These are phyloP conservation scores for Psilocybe cubensis DNA, from an alignment of 768 basidiomycete genomes.

Conservation along the genomic window DNA sequence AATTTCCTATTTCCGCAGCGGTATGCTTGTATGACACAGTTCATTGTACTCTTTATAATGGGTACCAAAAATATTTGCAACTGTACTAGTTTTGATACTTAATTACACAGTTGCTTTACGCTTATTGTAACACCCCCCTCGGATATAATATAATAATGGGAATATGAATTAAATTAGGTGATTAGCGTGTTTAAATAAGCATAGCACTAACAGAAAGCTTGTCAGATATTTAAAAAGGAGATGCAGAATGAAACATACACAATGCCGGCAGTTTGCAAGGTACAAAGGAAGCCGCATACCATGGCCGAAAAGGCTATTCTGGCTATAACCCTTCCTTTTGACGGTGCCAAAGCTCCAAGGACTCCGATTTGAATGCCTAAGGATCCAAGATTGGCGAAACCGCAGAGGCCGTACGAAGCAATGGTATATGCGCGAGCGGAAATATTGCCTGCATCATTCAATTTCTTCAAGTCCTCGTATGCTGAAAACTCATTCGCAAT, in stretches of 20 bases:
- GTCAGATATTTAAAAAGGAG: neutral
- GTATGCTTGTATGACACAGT: slow-evolving; percentile 23
- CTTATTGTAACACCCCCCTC: too few species aligned
- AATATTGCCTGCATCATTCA: slow-evolving; percentile 44
- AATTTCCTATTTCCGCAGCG: slow-evolving; percentile 10
- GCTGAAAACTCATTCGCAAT: slow-evolving; percentile 88
- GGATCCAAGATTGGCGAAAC: slow-evolving; percentile 86
- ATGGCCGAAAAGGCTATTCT: slow-evolving; percentile 37
- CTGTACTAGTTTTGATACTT: too few species aligned
- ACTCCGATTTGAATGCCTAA: slow-evolving; percentile 78
- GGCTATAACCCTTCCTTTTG: slow-evolving; percentile 71
- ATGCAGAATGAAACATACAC: slow-evolving; percentile 39
- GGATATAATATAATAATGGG: neutral
- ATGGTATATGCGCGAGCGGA: slow-evolving; percentile 79
- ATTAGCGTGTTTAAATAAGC: too few species aligned
- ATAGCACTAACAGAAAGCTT: slow-evolving; percentile 16
- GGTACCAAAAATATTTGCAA: too few species aligned
- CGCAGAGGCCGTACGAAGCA: slow-evolving; percentile 87
- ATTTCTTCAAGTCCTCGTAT: slow-evolving; percentile 60
- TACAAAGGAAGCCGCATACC: slow-evolving; percentile 36
- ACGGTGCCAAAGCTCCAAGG: slow-evolving; percentile 45
- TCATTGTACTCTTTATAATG: neutral
- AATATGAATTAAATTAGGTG: too few species aligned
- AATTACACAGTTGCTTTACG: too few species aligned
- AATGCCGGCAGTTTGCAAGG: slow-evolving; percentile 33